These are phyloP conservation scores for Cryptomeria japonica DNA, from an alignment of 75 land plant species.

Conservation along the genomic window DNA sequence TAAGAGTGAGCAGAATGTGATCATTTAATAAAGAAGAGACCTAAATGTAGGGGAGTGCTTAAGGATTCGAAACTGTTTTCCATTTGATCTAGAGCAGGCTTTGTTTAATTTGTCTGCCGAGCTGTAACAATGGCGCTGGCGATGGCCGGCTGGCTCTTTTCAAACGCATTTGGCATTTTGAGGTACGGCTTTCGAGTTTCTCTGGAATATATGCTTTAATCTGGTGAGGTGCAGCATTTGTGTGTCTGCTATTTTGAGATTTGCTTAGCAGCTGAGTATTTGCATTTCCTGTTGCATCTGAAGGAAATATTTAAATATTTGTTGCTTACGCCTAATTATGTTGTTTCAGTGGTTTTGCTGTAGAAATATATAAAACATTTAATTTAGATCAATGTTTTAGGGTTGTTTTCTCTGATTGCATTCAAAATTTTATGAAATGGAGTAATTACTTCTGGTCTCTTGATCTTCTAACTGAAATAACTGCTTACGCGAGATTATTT, in stretches of 20 bases:
- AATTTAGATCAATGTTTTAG: neutral
- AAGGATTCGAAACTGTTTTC: no score
- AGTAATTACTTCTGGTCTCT: neutral
- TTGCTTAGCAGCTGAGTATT: neutral
- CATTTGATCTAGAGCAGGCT: neutral
- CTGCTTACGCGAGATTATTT: neutral
- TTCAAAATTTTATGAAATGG: neutral
- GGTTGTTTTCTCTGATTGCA: neutral
- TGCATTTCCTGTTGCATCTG: neutral
- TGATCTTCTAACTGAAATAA: neutral
- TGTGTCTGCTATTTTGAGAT: neutral
- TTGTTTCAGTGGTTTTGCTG: neutral
- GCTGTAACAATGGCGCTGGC: neutral
- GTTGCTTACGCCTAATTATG: neutral
- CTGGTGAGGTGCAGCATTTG: neutral
- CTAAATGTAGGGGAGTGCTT: neutral
- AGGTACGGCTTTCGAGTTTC: neutral
- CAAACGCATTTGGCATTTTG: neutral
- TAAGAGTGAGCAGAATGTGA: no score
- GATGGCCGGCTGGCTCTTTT: neutral
- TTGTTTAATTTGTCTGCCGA: neutral
- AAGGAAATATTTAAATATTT: neutral
- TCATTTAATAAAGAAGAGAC: neutral
- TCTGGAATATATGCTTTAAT: neutral
- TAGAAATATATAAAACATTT: neutral